A percentile compares a stretch with the other conserved stretches of the same genome.
Evolutionary conservation across 108 stramenopile species (phyloP).

Genomic region (Cyclostephanos invisitatus): DNA sequence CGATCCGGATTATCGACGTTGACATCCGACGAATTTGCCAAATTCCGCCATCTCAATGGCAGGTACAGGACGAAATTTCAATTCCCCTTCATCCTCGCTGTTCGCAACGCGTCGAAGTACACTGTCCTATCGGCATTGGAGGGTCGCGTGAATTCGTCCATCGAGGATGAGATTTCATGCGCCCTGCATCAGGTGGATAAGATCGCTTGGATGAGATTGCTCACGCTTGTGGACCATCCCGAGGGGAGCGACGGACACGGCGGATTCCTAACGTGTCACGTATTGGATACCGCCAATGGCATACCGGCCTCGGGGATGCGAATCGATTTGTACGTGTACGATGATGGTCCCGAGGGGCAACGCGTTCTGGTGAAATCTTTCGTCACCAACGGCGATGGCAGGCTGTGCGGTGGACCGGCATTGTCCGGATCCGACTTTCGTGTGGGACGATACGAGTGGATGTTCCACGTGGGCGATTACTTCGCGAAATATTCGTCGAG

Average conservation of each 20-base stretch:
- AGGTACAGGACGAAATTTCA: slow-evolving; percentile 69
- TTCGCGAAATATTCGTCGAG: slow-evolving; percentile 71
- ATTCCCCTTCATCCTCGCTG: slow-evolving; percentile 89
- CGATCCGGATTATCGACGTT: slow-evolving; percentile 71
- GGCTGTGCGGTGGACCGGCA: slow-evolving; percentile 71
- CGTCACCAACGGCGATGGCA: slow-evolving; percentile 83
- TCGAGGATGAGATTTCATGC: slow-evolving; percentile 62
- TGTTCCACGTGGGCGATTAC: slow-evolving; percentile 85
- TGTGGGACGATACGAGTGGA: slow-evolving; percentile 83
- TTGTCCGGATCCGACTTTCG: slow-evolving; percentile 67
- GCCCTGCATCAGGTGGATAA: slow-evolving; percentile 86
- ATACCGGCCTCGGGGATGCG: slow-evolving; percentile 75
- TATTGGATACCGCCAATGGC: slow-evolving; percentile 88
- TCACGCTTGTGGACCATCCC: slow-evolving; percentile 51
- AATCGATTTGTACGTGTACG: slow-evolving; percentile 52
- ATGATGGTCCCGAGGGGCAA: not conserved
- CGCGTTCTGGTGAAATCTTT: slow-evolving; percentile 55
- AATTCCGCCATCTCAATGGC: slow-evolving; percentile 61
- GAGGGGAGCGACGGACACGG: slow-evolving; percentile 46
- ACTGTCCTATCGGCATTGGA: slow-evolving; percentile 76
- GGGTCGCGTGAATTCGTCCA: slow-evolving; percentile 49
- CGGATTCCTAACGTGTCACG: slow-evolving; percentile 89
- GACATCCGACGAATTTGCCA: slow-evolving; percentile 58
- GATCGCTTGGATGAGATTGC: slow-evolving; percentile 92
- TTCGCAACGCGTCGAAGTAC: slow-evolving; percentile 81